phyloP scores from a whole-genome alignment of 352 stramenopile species.

The Globisporangium carolinianum region DNA sequence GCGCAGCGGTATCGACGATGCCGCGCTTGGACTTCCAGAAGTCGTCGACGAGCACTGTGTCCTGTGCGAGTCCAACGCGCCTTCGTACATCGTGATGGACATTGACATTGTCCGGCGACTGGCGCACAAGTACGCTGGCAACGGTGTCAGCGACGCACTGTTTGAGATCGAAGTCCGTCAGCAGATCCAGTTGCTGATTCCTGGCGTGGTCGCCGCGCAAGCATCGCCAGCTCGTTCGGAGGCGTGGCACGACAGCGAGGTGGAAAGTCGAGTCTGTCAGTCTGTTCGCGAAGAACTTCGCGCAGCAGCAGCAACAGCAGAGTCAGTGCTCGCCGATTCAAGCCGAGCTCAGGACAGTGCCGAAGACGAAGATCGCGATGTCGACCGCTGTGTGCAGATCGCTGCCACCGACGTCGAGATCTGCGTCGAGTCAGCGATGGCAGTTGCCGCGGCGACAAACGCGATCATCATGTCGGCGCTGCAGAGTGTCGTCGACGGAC shows the following conservation, averaged over 20 bases:
- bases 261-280: too few species aligned
- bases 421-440: conserved; percentile 11
- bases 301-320: too few species aligned
- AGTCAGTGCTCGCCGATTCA: too few species aligned
- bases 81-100: conserved; percentile 2
- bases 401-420: neutral
- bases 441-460: conserved; percentile 12
- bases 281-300: too few species aligned
- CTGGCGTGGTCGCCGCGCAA: conserved; percentile 1
- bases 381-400: neutral
- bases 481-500: conserved; percentile 16
- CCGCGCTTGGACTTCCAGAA: too few species aligned
- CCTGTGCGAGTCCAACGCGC: neutral
- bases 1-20: neutral
- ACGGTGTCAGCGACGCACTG: conserved; percentile 8
- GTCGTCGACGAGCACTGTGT: neutral
- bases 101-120: conserved; percentile 5
- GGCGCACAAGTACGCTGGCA: neutral
- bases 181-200: conserved; percentile 10
- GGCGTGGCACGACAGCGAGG: neutral
- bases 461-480: conserved; percentile 22
- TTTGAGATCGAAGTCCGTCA: conserved; percentile 12
- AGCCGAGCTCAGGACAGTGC: too few species aligned
- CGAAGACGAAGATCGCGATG: neutral
- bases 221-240: neutral